Percentiles rank a stretch among this genome's conserved stretches.
These are phyloP conservation scores for Selenicereus undatus DNA, from an alignment of 148 eudicot genomes.

Conservation along the genomic window DNA sequence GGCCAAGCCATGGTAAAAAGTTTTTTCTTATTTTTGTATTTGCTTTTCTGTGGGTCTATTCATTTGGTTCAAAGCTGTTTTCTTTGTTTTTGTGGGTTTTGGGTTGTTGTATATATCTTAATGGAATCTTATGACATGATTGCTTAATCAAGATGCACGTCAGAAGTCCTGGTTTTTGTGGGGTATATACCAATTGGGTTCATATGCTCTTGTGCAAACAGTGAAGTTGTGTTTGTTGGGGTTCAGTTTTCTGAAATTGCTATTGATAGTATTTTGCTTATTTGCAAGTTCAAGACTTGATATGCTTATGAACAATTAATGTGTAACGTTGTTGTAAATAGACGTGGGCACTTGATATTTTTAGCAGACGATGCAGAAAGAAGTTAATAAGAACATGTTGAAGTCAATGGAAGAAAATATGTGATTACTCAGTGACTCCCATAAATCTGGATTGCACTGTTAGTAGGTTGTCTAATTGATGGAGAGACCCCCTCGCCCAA, in stretches of 20 bases:
- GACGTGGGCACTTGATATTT: neutral
- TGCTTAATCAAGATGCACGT: neutral
- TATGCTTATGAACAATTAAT: neutral
- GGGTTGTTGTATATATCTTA: too few species aligned
- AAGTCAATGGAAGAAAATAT: neutral
- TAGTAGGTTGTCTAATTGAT: neutral
- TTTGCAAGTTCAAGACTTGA: neutral
- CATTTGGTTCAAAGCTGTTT: too few species aligned
- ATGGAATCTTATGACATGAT: too few species aligned
- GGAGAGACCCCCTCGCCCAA: neutral
- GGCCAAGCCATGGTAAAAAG: slow-evolving; percentile 93
- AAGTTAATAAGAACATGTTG: neutral
- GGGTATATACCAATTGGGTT: neutral
- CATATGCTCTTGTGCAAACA: neutral
- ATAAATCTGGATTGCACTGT: too few species aligned
- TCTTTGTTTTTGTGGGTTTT: too few species aligned
- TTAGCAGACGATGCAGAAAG: neutral
- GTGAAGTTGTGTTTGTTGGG: neutral
- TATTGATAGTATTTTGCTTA: neutral
- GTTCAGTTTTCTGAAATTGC: neutral
- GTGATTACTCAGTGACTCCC: neutral
- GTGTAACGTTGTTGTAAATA: neutral
- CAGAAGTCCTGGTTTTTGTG: neutral
- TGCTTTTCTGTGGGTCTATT: too few species aligned
- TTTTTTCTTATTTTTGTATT: neutral